Evolutionary conservation across 192 early-diverging fungal genomes (phyloP).

Genomic region (Lobulomyces angularis): DNA sequence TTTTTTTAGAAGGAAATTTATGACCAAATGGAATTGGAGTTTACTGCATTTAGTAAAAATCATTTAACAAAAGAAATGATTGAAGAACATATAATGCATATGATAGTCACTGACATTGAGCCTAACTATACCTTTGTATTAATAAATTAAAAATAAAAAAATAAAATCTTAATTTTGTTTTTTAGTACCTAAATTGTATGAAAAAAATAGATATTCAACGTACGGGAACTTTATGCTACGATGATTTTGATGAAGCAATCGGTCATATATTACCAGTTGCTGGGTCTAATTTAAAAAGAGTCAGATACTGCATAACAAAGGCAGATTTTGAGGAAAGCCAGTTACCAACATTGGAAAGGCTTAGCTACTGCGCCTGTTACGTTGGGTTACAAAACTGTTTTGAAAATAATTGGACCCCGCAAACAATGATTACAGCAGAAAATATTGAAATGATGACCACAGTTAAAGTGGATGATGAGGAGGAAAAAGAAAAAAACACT

Average conservation of each 20-base stretch:
- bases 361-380: no score
- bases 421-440: conserved; percentile 23
- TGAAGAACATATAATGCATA: conserved; percentile 34
- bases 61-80: conserved; percentile 19
- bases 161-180: no score
- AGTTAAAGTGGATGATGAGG: no score
- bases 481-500: no score
- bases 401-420: conserved; percentile 21
- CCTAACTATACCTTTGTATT: conserved; percentile 32
- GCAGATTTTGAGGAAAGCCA: no score
- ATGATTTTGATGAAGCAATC: conserved; percentile 31
- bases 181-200: conserved; percentile 15
- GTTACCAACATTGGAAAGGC: no score
- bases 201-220: conserved; percentile 23
- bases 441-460: no score
- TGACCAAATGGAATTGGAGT: conserved; percentile 41
- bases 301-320: no score
- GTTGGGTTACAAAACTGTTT: conserved; percentile 17
- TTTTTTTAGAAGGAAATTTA: conserved; percentile 27
- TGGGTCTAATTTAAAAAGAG: no score
- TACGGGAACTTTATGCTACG: conserved; percentile 13
- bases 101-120: conserved; percentile 25
- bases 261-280: conserved; percentile 11
- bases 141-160: no score
- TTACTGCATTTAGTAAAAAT: conserved; percentile 35